Evolutionary conservation across 2,329 filamentous ascomycete genomes (phyloP).

Genomic region (Exophiala sideris): DNA sequence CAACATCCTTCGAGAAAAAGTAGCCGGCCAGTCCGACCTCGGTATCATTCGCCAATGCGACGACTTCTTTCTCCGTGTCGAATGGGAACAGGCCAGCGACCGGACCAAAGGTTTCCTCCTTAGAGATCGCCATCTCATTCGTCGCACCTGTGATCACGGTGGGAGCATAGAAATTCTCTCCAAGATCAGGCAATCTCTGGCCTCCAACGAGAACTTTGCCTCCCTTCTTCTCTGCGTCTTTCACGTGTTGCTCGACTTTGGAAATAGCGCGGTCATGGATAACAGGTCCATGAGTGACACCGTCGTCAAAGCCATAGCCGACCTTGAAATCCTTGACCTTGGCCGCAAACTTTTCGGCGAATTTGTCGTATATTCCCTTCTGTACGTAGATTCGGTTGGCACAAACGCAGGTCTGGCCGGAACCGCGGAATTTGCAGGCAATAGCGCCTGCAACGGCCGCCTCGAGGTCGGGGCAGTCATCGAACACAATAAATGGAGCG

Average conservation of each 20-base stretch:
- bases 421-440: conserved; percentile 85
- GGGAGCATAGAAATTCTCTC: conserved; percentile 82
- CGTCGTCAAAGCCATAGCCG: conserved; percentile 45
- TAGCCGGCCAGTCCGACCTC: conserved; percentile 91
- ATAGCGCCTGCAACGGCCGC: conserved; percentile 78
- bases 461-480: conserved; percentile 81
- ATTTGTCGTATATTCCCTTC: conserved; percentile 50
- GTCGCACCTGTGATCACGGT: conserved; percentile 88
- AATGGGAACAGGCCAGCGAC: conserved; percentile 89
- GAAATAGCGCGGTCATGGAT: conserved; percentile 76
- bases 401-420: conserved; percentile 92
- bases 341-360: conserved; percentile 54
- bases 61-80: conserved; percentile 81
- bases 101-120: conserved; percentile 93
- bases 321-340: conserved; percentile 51
- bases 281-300: conserved; percentile 48
- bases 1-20: conserved; percentile 71
- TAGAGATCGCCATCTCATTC: conserved; percentile 75
- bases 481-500: conserved; percentile 93
- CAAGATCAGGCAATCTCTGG: conserved; percentile 68
- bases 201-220: conserved; percentile 73
- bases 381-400: conserved; percentile 59
- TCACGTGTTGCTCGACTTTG: conserved; percentile 77
- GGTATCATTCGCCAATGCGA: conserved; percentile 73
- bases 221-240: conserved; percentile 74